A percentile compares a stretch with the other conserved stretches of the same genome.
Evolutionary conservation across 2,329 filamentous ascomycete genomes (phyloP).

Genomic region (Ascochyta pisi): DNA sequence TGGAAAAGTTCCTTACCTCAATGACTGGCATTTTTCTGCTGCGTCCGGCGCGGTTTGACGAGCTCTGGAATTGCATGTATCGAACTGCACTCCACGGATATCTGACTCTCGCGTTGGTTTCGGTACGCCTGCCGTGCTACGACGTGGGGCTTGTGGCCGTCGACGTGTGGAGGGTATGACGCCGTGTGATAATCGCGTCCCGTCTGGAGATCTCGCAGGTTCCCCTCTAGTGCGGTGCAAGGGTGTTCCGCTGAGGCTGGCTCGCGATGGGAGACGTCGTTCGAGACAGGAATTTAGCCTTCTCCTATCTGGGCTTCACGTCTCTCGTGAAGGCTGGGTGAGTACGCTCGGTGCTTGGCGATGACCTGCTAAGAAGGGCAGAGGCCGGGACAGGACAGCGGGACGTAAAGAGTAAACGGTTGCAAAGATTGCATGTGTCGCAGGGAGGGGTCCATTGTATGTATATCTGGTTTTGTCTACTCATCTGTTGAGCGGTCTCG

Average conservation of each 20-base stretch:
- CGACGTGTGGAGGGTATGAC: constrained; percentile 35
- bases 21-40: constrained; percentile 43
- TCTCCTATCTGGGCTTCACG: neutral
- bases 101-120: constrained; percentile 10
- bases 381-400: neutral
- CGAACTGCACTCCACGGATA: constrained; percentile 1
- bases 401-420: neutral
- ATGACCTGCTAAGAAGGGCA: neutral
- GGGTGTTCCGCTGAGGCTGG: constrained; percentile 21
- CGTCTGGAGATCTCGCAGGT: constrained; percentile 32
- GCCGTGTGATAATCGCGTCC: constrained; percentile 27
- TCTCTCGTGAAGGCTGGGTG: constrained; percentile 2
- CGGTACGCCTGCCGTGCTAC: constrained; percentile 23
- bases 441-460: neutral
- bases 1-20: constrained; percentile 36
- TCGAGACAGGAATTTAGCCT: constrained; percentile 5
- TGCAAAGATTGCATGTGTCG: neutral
- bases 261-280: constrained; percentile 1
- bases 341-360: neutral
- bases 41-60: constrained; percentile 22
- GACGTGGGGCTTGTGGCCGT: constrained; percentile 21
- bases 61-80: constrained; percentile 29
- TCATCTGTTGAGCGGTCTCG: constrained; percentile 18
- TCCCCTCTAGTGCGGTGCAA: constrained; percentile 27
- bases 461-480: constrained; percentile 12